Conservation (phyloP, 352 stramenopile genomes). For the Phytophthora foliorum region DNA sequence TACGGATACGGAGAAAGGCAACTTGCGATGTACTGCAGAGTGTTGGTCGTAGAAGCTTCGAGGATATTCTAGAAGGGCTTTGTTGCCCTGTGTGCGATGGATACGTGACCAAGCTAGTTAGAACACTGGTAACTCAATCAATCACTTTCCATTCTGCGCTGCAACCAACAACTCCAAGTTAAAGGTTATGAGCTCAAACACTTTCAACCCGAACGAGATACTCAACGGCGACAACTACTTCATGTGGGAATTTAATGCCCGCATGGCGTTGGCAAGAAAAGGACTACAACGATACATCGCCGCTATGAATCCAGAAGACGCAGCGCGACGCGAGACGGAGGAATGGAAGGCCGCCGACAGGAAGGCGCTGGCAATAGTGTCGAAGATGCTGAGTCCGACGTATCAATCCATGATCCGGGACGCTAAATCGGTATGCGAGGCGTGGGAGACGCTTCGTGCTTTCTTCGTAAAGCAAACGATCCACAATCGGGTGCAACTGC, state of each 20-base stretch:
- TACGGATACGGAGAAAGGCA: no score
- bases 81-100: neutral
- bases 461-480: constrained; percentile 20
- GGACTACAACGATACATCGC: constrained; percentile 15
- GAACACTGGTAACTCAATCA: no score
- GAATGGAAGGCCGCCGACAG: constrained; percentile 4
- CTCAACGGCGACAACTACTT: neutral
- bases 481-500: constrained; percentile 19
- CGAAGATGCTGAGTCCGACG: neutral
- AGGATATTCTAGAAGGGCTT: no score
- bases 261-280: constrained; percentile 12
- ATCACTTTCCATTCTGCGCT: no score
- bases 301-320: constrained; percentile 19
- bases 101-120: no score
- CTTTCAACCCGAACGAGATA: neutral
- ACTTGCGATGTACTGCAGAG: no score
- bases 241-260: neutral
- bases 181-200: neutral
- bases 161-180: no score
- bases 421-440: neutral
- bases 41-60: no score
- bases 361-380: neutral
- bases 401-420: constrained; percentile 16
- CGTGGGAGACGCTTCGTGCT: constrained; percentile 11
- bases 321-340: constrained; percentile 5